Evolutionary conservation across 495 filamentous ascomycete genomes (phyloP), one percentile per base, ranked within the genome.

Genomic region (Aspergillus ellipticus): DNA sequence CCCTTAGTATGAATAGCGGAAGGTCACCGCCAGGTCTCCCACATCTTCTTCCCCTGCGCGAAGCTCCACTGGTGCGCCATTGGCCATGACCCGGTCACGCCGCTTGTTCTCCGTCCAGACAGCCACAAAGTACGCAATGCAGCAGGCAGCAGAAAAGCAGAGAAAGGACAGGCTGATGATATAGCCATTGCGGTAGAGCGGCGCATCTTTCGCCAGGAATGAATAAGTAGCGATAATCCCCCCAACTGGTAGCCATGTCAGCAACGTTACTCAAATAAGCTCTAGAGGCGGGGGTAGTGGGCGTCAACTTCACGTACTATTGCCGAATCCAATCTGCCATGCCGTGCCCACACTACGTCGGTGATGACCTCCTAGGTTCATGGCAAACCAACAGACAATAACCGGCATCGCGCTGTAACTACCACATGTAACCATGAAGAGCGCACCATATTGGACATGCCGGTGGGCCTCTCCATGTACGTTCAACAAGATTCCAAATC

Each of bases 301-400:
- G 8, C 15, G 15, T 17, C 4, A 26, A 13, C 6, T 7, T 48
- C 11, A 64, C 63, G 59, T 55, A 57, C 92, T 88, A 61, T 97
- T 96, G n/a, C 93, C 93, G 59, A 95, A 95, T 0, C 88, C 91
- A 42, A 97, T 75, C 66, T 96, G 92, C 88, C 87, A 96, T 6
- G 89, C 94, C 4, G 85, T 83, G 7, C 92, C 94, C 3, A 98
- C 85, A 39, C 87, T 78, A 15, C 92, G 81, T 1, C 91, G 81
- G 53, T 91, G 89, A 67, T 98, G 93, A 2, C 92, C 91, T 1
- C 88, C 88, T 15, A 96, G 73, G 59, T 96, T 96, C 84, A 96
- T 96, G 57, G 87, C 88, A 71, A 91, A 96, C 91, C 92, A 98
- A 67, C 91, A 97, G 0, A 95, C 83, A 35, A 89, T 80, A 10